These are phyloP conservation scores for Lentinus brumalis DNA, from an alignment of 768 basidiomycete species.

Conservation along the genomic window DNA sequence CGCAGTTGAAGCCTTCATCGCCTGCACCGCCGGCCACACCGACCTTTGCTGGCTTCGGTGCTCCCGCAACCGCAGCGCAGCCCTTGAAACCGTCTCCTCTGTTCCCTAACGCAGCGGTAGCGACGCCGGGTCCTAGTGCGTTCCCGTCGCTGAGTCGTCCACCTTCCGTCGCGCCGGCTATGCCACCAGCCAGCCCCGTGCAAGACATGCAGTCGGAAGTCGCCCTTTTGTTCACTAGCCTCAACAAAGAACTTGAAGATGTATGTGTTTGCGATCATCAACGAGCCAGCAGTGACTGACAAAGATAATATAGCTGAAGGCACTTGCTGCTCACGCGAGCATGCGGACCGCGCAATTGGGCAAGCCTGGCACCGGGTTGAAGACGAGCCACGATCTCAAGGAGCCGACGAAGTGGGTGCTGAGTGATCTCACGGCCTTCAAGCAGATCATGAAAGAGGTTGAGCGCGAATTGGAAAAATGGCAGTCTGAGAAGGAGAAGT, in stretches of 20 bases:
- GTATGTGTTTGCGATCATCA: constrained; percentile 44
- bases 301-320: constrained; percentile 10
- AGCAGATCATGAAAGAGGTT: constrained; percentile 45
- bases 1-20: background rate
- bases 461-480: constrained; percentile 48
- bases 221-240: constrained; percentile 43
- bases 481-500: constrained; percentile 44
- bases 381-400: constrained; percentile 47
- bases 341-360: constrained; percentile 6
- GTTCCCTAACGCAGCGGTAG: background rate
- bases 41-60: background rate
- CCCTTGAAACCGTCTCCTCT: background rate
- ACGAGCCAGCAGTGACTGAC: background rate
- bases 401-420: constrained; percentile 54
- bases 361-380: constrained; percentile 41
- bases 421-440: constrained; percentile 54
- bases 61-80: background rate
- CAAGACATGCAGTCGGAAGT: constrained; percentile 75
- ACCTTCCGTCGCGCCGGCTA: constrained; percentile 5
- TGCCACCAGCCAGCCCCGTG: constrained; percentile 30
- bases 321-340: constrained; percentile 7
- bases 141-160: background rate
- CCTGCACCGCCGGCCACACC: constrained; percentile 2
- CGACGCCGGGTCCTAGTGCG: background rate
- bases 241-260: constrained; percentile 56